Base-by-base conservation (phyloP, 1,284 basidiomycete species). In the Puccinia hordei region DNA sequence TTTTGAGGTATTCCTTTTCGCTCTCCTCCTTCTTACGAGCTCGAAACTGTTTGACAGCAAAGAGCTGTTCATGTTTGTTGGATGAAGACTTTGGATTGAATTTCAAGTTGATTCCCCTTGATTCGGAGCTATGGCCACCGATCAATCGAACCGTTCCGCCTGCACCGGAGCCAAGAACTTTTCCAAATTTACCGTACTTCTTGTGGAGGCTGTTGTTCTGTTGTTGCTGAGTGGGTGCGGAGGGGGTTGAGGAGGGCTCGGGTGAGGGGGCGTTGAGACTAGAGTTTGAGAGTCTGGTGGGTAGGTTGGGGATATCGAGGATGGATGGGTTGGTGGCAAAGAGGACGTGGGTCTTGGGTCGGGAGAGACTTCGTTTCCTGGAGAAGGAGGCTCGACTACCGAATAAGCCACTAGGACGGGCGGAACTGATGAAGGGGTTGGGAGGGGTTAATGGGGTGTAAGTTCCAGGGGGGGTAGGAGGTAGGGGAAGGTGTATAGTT, bases 101-200 rank as follows among this genome's bases (percentile, higher is more conserved):
- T 49, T 69, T 69, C 13, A 69, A 49, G 66, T 69, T 35, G 15
- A 66, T 41, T 5, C 5, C 24, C 12, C 33, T 55, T 2, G 49
- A 57, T 22, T 59, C 38, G 4, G 51, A 35, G 24, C 49, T 24
- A 83, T 88, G 90, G 80, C 91, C 91, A 87, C 95, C 96, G 87
- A 99, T 97, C 82, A 99, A 89, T 63, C 97, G 90, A 57, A 99
- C 97, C 0, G 97, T 99, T 41, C 97, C 97, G 53, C 97, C 97
- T 0, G 97, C 97, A 65, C 97, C 97, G 15, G 92, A 93, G 19
- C 97, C 97, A 17, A 99, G 90, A 17, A 96, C 91, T 80, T 93
- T 91, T 74, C 96, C 97, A 93, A 96, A 98, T 86, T 99, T 99
- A 82, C 97, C 97, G 84, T 99, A 99, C 89, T 98, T 98, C 88